These are phyloP conservation scores for Phaeomoniella chlamydospora DNA, from an alignment of 2,329 filamentous ascomycete species.

Conservation along the genomic window DNA sequence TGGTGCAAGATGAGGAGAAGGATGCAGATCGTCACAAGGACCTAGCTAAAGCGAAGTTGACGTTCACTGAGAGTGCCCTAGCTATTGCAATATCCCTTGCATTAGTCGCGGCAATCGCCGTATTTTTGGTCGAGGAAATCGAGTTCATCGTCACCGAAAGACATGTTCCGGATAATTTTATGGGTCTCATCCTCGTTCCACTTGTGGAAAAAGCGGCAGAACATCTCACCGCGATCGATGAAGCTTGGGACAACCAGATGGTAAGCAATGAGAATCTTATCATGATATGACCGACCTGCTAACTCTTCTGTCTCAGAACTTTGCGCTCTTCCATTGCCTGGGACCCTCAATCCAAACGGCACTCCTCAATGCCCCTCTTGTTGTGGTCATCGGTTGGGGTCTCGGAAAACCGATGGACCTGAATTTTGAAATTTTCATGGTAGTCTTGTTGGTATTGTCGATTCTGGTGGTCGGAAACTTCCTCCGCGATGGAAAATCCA, in stretches of 20 bases:
- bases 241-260: constrained; percentile 62
- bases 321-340: constrained; percentile 72
- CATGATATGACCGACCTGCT: constrained; percentile 5
- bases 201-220: constrained; percentile 79
- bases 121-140: constrained; percentile 62
- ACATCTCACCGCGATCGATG: constrained; percentile 70
- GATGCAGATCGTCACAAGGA: constrained; percentile 52
- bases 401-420: constrained; percentile 55
- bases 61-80: constrained; percentile 56
- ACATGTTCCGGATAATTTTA: constrained; percentile 41
- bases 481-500: constrained; percentile 73
- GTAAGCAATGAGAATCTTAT: constrained; percentile 2
- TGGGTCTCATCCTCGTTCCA: constrained; percentile 61
- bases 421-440: constrained; percentile 77
- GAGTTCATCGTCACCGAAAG: constrained; percentile 40
- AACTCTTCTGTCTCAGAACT: constrained; percentile 35
- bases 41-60: constrained; percentile 50
- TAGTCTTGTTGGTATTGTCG: constrained; percentile 64
- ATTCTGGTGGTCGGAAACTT: constrained; percentile 83
- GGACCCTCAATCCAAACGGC: constrained; percentile 82
- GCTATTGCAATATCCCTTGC: constrained; percentile 50
- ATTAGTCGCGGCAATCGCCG: constrained; percentile 58
- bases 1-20: constrained; percentile 53
- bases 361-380: constrained; percentile 71
- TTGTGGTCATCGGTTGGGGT: constrained; percentile 74